Conservation (phyloP, 257 asterid species). For the Solanum dulcamara region DNA sequence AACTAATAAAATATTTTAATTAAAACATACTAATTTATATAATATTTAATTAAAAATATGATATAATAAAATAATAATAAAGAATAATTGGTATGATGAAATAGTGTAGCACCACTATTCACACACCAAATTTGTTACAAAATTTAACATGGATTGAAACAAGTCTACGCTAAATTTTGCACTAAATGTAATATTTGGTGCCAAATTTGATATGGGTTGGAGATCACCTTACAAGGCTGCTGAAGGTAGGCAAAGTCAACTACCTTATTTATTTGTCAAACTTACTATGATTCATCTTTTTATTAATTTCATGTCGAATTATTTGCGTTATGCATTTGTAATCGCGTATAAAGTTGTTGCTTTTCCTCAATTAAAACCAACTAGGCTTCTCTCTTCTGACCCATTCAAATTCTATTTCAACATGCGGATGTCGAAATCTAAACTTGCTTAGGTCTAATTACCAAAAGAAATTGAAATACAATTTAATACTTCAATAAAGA, state of each 20-base stretch:
- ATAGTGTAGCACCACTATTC: no score
- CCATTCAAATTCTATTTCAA: not conserved
- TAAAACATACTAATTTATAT: no score
- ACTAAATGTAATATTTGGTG: no score
- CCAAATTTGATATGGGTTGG: no score
- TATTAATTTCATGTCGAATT: not conserved
- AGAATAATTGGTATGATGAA: no score
- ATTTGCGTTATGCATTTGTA: not conserved
- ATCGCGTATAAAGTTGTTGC: not conserved
- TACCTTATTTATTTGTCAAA: not conserved
- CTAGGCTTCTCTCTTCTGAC: not conserved
- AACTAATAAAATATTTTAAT: no score
- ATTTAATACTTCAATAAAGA: not conserved
- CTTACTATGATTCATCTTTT: not conserved
- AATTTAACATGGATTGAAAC: no score
- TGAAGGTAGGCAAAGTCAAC: not conserved
- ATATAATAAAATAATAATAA: no score
- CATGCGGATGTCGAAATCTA: not conserved
- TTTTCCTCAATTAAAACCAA: not conserved
- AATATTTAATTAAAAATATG: no score
- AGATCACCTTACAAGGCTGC: no score
- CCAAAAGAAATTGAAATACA: not conserved
- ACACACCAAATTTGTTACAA: no score
- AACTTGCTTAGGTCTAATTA: not conserved
- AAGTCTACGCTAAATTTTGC: no score